These are phyloP conservation scores for Rubia balearica DNA, from an alignment of 305 asterid genomes.

Conservation along the genomic window DNA sequence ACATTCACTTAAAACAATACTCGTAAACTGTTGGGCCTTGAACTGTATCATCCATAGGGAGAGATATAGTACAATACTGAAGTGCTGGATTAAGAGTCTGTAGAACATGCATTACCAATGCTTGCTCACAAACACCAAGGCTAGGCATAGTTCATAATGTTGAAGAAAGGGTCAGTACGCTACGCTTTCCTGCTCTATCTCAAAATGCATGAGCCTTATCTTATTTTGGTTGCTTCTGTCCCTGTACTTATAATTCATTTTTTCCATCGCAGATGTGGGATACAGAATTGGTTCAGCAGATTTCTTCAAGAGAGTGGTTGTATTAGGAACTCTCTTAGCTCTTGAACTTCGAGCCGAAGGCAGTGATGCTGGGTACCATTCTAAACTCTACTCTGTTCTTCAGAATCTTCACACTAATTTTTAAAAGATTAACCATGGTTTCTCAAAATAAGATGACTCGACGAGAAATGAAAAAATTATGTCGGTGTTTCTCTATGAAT, in stretches of 20 bases:
- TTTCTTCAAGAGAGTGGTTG: slow-evolving; percentile 68
- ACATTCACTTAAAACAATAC: not conserved
- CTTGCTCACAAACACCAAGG: not conserved
- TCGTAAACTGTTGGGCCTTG: not conserved
- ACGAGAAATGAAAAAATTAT: not conserved
- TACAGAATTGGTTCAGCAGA: slow-evolving; percentile 44
- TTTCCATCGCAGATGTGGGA: slow-evolving; percentile 64
- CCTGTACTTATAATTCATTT: not conserved
- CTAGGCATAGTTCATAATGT: not conserved
- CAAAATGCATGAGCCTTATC: not conserved
- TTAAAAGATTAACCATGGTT: not conserved
- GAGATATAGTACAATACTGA: not conserved
- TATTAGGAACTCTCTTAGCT: slow-evolving; percentile 84
- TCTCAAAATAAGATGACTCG: not conserved
- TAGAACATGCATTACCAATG: not conserved
- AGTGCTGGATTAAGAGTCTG: not conserved
- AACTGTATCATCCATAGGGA: not conserved
- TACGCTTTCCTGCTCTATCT: not conserved
- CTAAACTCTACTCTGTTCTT: not conserved
- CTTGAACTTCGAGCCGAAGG: slow-evolving; percentile 79
- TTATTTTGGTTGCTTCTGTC: not conserved
- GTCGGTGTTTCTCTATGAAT: slow-evolving; percentile 1
- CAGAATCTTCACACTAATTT: slow-evolving; percentile 1
- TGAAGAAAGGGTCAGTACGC: not conserved
- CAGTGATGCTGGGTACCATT: slow-evolving; percentile 59